These are phyloP conservation scores for Talaromyces stipitatus DNA, from an alignment of 495 filamentous ascomycete genomes.

Conservation along the genomic window DNA sequence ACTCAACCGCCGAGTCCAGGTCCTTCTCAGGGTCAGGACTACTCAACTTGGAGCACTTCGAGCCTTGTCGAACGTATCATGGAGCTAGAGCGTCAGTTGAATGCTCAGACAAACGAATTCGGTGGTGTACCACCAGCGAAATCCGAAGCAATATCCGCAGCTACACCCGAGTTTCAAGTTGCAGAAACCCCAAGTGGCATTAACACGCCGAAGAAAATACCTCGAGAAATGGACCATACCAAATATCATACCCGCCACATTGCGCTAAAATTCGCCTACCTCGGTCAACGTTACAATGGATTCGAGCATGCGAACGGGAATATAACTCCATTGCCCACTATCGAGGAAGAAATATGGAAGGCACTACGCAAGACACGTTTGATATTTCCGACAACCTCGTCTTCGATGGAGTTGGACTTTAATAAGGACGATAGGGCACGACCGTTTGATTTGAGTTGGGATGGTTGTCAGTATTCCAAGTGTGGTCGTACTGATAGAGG, in stretches of 20 bases:
- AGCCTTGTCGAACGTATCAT: slow-evolving; percentile 58
- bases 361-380: slow-evolving; percentile 72
- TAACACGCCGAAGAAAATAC: slow-evolving; percentile 24
- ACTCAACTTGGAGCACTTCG: slow-evolving; percentile 56
- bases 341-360: slow-evolving; percentile 90
- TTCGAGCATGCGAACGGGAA: slow-evolving; percentile 72
- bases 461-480: slow-evolving; percentile 81
- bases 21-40: slow-evolving; percentile 21
- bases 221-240: slow-evolving; percentile 59
- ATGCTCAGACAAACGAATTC: slow-evolving; percentile 36
- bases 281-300: slow-evolving; percentile 85
- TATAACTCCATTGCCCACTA: slow-evolving; percentile 60
- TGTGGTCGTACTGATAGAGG: slow-evolving; percentile 89
- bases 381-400: slow-evolving; percentile 59
- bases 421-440: slow-evolving; percentile 19
- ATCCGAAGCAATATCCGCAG: slow-evolving; percentile 2
- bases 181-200: slow-evolving; percentile 5
- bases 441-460: slow-evolving; percentile 56
- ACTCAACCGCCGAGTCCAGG: background rate
- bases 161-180: slow-evolving; percentile 2
- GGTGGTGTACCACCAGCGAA: slow-evolving; percentile 12
- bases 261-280: slow-evolving; percentile 88
- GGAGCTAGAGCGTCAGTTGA: slow-evolving; percentile 55
- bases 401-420: slow-evolving; percentile 21
- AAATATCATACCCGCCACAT: slow-evolving; percentile 78